Percentiles rank a stretch among this genome's conserved stretches.
Evolutionary conservation across 139 green algal genomes (phyloP).

Genomic region (Tetraselmis striata): DNA sequence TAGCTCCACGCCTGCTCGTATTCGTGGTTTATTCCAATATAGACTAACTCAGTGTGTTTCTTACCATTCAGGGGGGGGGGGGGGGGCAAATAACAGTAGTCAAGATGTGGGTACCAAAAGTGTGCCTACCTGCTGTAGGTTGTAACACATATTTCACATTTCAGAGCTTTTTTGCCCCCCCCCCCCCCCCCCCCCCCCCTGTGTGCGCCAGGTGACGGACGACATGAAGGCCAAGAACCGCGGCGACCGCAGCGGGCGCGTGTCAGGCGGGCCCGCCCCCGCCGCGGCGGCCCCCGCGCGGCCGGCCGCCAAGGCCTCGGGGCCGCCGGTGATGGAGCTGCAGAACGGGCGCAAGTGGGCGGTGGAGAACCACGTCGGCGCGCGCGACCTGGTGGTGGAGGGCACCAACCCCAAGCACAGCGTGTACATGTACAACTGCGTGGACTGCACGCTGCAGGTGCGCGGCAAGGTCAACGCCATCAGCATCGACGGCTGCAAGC

Average conservation of each 20-base stretch:
- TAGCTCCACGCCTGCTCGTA: too few species aligned
- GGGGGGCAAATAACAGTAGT: too few species aligned
- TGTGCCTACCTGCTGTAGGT: too few species aligned
- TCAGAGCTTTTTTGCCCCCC: too few species aligned
- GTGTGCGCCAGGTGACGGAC: constrained; percentile 87
- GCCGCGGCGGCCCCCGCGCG: background rate
- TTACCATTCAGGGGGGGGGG: too few species aligned
- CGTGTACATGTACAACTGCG: constrained; percentile 89
- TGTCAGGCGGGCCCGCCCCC: constrained; percentile 28
- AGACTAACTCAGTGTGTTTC: too few species aligned
- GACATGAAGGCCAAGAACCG: constrained; percentile 95
- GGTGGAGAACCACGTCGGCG: constrained; percentile 74
- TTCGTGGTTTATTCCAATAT: too few species aligned
- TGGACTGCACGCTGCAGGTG: constrained; percentile 64
- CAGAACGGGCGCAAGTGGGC: constrained; percentile 80
- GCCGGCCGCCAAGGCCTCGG: constrained; percentile 1
- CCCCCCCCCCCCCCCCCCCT: too few species aligned
- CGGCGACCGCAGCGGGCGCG: constrained; percentile 50
- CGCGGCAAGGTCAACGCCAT: constrained; percentile 89
- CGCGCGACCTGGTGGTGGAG: constrained; percentile 60
- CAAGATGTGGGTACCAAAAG: too few species aligned
- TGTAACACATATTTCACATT: too few species aligned
- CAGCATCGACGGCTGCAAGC: constrained; percentile 81
- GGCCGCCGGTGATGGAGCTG: constrained; percentile 58
- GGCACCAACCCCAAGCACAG: constrained; percentile 67